A percentile compares a stretch with the other conserved stretches of the same genome.
Conservation (phyloP, 148 eudicot species). For the Agrostemma githago region DNA sequence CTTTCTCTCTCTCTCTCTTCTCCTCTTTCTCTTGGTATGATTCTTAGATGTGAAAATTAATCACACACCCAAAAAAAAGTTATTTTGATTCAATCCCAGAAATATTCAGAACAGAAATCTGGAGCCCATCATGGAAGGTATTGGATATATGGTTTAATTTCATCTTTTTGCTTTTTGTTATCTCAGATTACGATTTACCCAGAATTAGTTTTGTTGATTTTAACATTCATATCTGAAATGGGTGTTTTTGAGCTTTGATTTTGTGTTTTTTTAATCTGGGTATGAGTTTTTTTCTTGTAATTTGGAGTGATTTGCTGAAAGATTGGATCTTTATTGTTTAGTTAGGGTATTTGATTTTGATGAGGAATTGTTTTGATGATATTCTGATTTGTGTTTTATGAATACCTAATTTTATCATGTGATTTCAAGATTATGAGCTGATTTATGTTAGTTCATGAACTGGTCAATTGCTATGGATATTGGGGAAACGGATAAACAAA, state of each 20-base stretch:
- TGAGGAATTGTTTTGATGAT: slow-evolving; percentile 3
- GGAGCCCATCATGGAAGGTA: slow-evolving; percentile 33
- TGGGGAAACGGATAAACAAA: neutral
- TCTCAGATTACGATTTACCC: neutral
- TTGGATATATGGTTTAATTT: neutral
- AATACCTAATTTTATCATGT: neutral
- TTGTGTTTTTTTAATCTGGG: slow-evolving; percentile 24
- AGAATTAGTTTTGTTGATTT: neutral
- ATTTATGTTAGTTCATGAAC: neutral
- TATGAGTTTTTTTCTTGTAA: slow-evolving; percentile 4
- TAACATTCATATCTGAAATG: neutral
- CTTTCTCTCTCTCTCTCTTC: slow-evolving; percentile 11
- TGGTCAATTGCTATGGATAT: neutral
- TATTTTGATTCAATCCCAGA: neutral
- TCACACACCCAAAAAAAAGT: neutral
- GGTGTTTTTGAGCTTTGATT: neutral
- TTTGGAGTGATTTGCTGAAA: slow-evolving; percentile 9
- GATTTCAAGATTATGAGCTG: neutral
- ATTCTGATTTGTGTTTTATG: neutral
- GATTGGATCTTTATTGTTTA: slow-evolving; percentile 3
- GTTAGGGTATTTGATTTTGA: slow-evolving; percentile 5
- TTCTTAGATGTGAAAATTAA: slow-evolving; percentile 24
- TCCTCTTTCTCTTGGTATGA: slow-evolving; percentile 11
- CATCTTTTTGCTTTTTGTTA: neutral
- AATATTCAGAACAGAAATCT: neutral